A percentile compares a stretch with the other conserved stretches of the same genome.
Conservation (phyloP, 2,329 filamentous ascomycete genomes). For the Penicillium nordicum region DNA sequence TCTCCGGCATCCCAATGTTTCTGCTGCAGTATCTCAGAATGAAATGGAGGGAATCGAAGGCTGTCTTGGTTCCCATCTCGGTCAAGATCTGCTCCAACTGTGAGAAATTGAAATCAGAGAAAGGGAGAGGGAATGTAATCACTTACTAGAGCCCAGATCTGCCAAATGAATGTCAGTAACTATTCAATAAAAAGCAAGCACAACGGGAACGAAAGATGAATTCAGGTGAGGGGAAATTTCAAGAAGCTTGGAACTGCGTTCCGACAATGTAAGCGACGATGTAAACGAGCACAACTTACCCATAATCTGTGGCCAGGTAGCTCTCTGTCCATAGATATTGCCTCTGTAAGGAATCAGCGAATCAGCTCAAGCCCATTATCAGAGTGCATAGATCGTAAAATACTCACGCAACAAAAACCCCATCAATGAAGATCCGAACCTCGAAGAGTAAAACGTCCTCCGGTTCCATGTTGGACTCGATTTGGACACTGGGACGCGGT, state of each 20-base stretch:
- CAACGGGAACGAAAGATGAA: not conserved
- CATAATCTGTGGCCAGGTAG: slow-evolving; percentile 53
- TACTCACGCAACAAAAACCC: slow-evolving; percentile 59
- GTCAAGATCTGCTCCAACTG: slow-evolving; percentile 38
- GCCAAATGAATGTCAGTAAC: not conserved
- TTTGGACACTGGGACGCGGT: slow-evolving; percentile 58
- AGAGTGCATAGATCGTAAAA: not conserved
- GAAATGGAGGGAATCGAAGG: slow-evolving; percentile 72
- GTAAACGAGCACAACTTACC: slow-evolving; percentile 36
- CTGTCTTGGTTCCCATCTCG: slow-evolving; percentile 57
- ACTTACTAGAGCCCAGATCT: slow-evolving; percentile 38
- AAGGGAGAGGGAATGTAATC: slow-evolving; percentile 23
- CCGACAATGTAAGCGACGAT: too few species aligned
- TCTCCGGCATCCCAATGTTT: slow-evolving; percentile 70
- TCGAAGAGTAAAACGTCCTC: slow-evolving; percentile 60
- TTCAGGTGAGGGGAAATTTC: not conserved
- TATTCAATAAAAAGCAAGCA: not conserved
- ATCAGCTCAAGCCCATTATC: not conserved
- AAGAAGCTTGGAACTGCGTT: not conserved
- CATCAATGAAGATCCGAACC: slow-evolving; percentile 66
- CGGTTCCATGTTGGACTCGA: slow-evolving; percentile 55
- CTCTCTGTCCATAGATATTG: slow-evolving; percentile 52
- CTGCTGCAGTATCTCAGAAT: slow-evolving; percentile 65
- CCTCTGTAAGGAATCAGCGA: slow-evolving; percentile 42
- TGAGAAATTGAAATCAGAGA: slow-evolving; percentile 31